A percentile compares a stretch with the other conserved stretches of the same genome.
Conservation (phyloP, 2,329 filamentous ascomycete genomes). For the Colletotrichum simmondsii region DNA sequence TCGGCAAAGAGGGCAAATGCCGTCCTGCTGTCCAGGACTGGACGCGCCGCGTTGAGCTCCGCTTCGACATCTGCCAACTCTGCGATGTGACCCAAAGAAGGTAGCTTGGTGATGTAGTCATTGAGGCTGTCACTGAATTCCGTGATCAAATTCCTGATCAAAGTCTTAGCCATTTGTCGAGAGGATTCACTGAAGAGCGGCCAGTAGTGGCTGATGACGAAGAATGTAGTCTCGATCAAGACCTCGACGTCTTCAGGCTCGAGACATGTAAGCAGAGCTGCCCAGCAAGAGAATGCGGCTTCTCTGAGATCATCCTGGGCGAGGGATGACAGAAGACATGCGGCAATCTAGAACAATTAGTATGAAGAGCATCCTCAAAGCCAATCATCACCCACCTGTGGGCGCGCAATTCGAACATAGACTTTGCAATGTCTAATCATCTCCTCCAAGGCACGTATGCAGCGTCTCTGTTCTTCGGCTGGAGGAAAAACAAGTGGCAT, state of each 20-base stretch:
- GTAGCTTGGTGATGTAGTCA: conserved; percentile 78
- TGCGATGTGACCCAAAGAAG: conserved; percentile 78
- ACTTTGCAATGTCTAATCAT: conserved; percentile 82
- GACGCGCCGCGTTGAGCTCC: conserved; percentile 73
- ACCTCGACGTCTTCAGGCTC: conserved; percentile 82
- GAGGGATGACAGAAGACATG: conserved; percentile 89
- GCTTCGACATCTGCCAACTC: conserved; percentile 75
- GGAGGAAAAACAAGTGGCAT: conserved; percentile 62
- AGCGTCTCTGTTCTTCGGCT: conserved; percentile 77
- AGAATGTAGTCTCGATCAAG: conserved; percentile 89
- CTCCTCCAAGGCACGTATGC: conserved; percentile 85
- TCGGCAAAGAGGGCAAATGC: conserved; percentile 70
- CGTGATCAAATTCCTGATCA: conserved; percentile 75
- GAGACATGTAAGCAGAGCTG: conserved; percentile 78
- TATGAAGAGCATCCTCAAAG: conserved; percentile 38
- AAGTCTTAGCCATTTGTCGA: conserved; percentile 66
- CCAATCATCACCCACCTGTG: conserved; percentile 71
- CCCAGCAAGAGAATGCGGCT: conserved; percentile 86
- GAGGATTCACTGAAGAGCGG: conserved; percentile 69
- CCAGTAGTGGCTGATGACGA: conserved; percentile 89
- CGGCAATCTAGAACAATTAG: conserved; percentile 73
- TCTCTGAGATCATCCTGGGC: conserved; percentile 79
- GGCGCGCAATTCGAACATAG: conserved; percentile 81
- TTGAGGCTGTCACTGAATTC: conserved; percentile 70
- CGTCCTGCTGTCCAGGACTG: conserved; percentile 63